Base-by-base conservation (phyloP, 83 land plant genomes). In the Isoetes engelmannii region DNA sequence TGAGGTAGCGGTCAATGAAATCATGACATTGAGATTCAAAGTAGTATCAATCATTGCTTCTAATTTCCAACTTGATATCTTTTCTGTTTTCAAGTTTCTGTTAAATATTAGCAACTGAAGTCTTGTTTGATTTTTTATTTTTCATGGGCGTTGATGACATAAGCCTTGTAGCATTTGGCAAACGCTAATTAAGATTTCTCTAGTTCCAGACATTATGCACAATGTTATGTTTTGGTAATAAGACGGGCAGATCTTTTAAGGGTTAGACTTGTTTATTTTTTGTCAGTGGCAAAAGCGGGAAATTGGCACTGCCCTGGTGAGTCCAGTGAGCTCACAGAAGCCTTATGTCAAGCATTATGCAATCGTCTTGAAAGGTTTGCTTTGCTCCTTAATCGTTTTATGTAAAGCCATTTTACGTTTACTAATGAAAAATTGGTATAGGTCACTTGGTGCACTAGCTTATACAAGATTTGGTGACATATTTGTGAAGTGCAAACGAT, bases 401-500 rank as follows among this genome's bases (percentile, higher is more conserved):
- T 43, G 71, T 28, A 13, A 44, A 12, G 19, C 7, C 13, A 10
- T 51, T 13, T 37, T 69, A 37, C 71, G 7, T 45, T 13, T 15
- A 15, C 55, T 13, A 15, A 15, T 12, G 15, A 13, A 15, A 53
- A 15, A 60, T 19, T n/a, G 63, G 0, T 13, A 60, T 15, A 19
- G 63, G 67, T 80, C 89, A 58, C 75, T 92, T 6, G 75, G 77
- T 61, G 88, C 82, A 48, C 77, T 85, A 53, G 79, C 86, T 4
- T 92, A 92, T 67, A 62, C 87, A 76, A 80, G 98, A 61, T 92
- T 85, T 85, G 98, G 98, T 51, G 92, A 89, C 69, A 87, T 85
- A 48, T 92, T 92, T 75, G 77, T 86, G 59, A 92, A 73, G 78
- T 79, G 76, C 74, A 77, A 66, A 49, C 69, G 81, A 20, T 83